Conservation (phyloP, 768 basidiomycete species). For the Fomitopsis pulvina region DNA sequence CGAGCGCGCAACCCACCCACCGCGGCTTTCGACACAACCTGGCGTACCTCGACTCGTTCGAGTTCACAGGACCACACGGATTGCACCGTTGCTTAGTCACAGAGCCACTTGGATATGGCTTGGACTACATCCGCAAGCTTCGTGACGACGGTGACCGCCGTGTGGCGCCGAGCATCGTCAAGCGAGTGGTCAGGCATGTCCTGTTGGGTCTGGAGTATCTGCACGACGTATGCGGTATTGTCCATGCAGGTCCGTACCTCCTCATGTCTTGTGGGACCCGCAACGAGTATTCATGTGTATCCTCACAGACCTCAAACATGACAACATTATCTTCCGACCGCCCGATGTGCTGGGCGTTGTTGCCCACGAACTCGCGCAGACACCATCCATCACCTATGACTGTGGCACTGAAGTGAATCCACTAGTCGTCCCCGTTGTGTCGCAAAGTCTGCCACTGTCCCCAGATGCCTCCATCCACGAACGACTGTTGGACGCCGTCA, state of each 20-base stretch:
- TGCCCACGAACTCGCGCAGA: neutral
- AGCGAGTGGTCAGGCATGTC: slow-evolving; percentile 1
- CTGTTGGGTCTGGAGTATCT: neutral
- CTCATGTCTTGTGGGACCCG: neutral
- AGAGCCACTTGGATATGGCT: slow-evolving; percentile 1
- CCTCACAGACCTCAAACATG: neutral
- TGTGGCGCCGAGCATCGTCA: slow-evolving; percentile 1
- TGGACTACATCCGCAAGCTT: slow-evolving; percentile 1
- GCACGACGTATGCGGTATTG: slow-evolving; percentile 2
- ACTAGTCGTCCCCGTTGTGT: neutral
- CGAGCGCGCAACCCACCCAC: neutral
- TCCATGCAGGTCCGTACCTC: neutral
- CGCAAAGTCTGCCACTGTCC: slow-evolving; percentile 1
- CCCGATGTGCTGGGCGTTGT: neutral
- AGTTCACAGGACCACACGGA: neutral
- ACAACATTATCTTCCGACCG: slow-evolving; percentile 2
- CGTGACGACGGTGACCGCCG: neutral
- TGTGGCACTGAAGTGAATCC: neutral
- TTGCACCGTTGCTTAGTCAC: slow-evolving; percentile 1
- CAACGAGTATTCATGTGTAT: neutral
- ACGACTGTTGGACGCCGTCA: neutral
- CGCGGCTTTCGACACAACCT: neutral
- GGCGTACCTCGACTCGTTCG: neutral
- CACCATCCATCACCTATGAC: slow-evolving; percentile 1
- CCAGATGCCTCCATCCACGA: slow-evolving; percentile 1